Evolutionary conservation across 257 asterid species (phyloP), one percentile per base, ranked within the genome.

Genomic region (Nicotiana noctiflora): DNA sequence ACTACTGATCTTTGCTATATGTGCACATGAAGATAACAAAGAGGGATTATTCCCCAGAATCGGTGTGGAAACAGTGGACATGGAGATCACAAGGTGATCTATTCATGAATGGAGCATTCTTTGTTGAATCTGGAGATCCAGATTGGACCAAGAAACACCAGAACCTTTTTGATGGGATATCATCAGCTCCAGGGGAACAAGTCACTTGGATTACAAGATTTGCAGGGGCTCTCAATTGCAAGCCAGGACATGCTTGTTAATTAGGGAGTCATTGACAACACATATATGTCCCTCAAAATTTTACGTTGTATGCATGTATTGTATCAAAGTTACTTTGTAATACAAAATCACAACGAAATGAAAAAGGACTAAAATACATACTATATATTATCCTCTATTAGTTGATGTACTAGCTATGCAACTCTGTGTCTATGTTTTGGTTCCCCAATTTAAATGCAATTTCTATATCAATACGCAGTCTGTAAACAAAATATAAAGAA

Each of bases 31-130:
- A 93, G 98, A 90, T 94, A 80, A 95, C 98, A 0, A 90, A 93
- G 89, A 93, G 99, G 82, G 94, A 90, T 9, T 87, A 90, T 49
- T 27, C 94, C 0, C 75, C 83, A 0, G 91, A 88, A 67, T 8
- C 87, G 0, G 89, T 18, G 21, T 95, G 99, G 99, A 86, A 51
- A 74, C 52, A 79, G 5, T 95, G 99, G 99, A 81, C 89, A 12
- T 95, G 99, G 99, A 86, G 90, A 84, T 95, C 99, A 7, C 92
- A 95, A 64, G 97, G 96, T 17, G 97, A 95, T 61, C 15, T 88
- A 0, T 89, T 91, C 86, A 9, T 89, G 79, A 82, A 89, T 59
- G 99, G 99, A 5, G 99, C 98, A 1, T 93, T 79, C 87, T 95
- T 95, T 51, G 84, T 87, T 1, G 81, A 88, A 14, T 93, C 99